Base-by-base conservation (phyloP, 1,139 yeast species). In the Waltiozyma sp. region DNA sequence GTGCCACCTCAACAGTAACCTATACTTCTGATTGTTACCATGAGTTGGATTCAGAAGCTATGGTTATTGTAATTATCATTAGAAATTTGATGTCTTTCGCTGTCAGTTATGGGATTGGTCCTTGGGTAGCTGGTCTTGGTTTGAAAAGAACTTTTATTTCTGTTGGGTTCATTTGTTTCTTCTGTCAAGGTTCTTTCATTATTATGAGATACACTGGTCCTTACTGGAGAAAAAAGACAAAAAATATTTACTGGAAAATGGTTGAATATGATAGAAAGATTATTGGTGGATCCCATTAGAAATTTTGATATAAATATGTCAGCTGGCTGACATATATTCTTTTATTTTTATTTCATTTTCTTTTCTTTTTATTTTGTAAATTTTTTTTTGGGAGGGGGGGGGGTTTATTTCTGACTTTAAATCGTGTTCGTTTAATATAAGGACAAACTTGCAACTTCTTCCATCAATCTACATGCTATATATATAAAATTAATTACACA, bases 21-120 rank as follows among this genome's bases (percentile, higher is more conserved):
- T 77, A 77, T 52, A 69, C 71, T 2, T 66, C 75, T 43, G 84
- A 77, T 47, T 61, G 70, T 47, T 77, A 77, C 53, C 74, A 72
- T 28, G 69, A 70, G 33, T 56, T 76, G 60, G 76, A 74, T 19
- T 66, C 75, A 42, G 77, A 74, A 48, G 72, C 72, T 7, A 66
- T 77, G 61, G 80, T 73, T n/a, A 65, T 70, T 40, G 62, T 62
- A 36, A 57, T 61, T 34, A 41, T 61, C 31, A 58, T 62, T 21
- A 56, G 70, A 54, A 66, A 66, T 47, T 48, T 60, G 39, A 63
- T 72, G 64, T 69, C 73, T 23, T 72, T 72, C 52, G 75, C 67
- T 2, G 63, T 70, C 57, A 66, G 66, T 43, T 72, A 72, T 45
- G 76, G 72, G 36, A 64, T 72, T 47, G 71, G 75, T 2, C 71